A percentile compares a stretch with the other conserved stretches of the same genome.
Evolutionary conservation across 768 basidiomycete genomes (phyloP).

Genomic region (Tylopilus subfusipes): DNA sequence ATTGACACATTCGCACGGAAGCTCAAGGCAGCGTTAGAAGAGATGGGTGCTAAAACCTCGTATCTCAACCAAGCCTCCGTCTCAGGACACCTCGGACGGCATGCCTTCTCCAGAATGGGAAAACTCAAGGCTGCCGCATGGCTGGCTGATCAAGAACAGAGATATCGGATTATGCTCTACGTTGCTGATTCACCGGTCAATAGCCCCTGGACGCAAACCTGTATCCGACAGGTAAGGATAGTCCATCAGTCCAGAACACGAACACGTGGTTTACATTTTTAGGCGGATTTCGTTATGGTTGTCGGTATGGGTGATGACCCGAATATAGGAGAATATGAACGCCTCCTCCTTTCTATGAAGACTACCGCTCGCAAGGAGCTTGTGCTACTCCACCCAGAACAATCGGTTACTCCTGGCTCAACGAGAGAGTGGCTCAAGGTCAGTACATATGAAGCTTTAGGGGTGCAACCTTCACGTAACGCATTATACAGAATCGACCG

Average conservation of each 20-base stretch:
- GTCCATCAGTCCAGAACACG: not conserved
- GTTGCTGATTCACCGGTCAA: slow-evolving; percentile 94
- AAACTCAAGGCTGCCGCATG: slow-evolving; percentile 91
- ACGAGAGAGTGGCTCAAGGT: slow-evolving; percentile 97
- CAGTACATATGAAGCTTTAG: slow-evolving; percentile 10
- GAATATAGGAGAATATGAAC: slow-evolving; percentile 89
- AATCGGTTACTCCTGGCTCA: slow-evolving; percentile 82
- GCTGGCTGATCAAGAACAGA: slow-evolving; percentile 94
- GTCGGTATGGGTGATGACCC: slow-evolving; percentile 94
- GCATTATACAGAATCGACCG: slow-evolving; percentile 66
- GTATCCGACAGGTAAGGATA: slow-evolving; percentile 78
- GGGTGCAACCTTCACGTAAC: slow-evolving; percentile 1
- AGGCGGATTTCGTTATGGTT: slow-evolving; percentile 93
- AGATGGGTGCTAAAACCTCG: slow-evolving; percentile 89
- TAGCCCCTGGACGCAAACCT: slow-evolving; percentile 97
- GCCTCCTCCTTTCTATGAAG: slow-evolving; percentile 90
- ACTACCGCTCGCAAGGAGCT: slow-evolving; percentile 98
- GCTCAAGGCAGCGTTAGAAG: slow-evolving; percentile 82
- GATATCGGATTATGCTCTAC: slow-evolving; percentile 90
- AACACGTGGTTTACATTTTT: slow-evolving; percentile 8
- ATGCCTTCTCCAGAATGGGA: slow-evolving; percentile 95
- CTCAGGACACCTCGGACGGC: slow-evolving; percentile 85
- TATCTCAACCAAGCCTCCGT: slow-evolving; percentile 94
- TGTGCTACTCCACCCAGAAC: slow-evolving; percentile 88
- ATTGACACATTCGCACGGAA: slow-evolving; percentile 88